Evolutionary conservation across 768 basidiomycete species (phyloP).

Genomic region (Myochromella boudieri): DNA sequence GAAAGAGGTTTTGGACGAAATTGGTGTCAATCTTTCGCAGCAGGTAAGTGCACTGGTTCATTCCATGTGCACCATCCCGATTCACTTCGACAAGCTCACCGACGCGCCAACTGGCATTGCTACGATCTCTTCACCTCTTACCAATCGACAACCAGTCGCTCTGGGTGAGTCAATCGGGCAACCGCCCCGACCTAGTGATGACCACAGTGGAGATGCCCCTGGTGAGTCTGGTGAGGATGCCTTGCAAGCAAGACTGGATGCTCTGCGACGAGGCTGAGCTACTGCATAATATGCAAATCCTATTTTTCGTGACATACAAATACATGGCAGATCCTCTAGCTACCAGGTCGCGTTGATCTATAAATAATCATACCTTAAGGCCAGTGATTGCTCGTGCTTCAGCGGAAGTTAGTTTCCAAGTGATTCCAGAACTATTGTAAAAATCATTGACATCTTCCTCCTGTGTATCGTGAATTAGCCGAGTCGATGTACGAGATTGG

Average conservation of each 20-base stretch:
- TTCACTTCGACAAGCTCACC: slow-evolving; percentile 54
- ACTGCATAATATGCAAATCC: background rate
- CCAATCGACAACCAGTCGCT: slow-evolving; percentile 78
- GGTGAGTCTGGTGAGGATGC: slow-evolving; percentile 77
- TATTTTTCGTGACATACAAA: background rate
- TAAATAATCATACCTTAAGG: slow-evolving; percentile 44
- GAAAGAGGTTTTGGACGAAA: slow-evolving; percentile 95
- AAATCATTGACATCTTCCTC: slow-evolving; percentile 96
- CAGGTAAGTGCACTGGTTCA: slow-evolving; percentile 44
- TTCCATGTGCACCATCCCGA: slow-evolving; percentile 9
- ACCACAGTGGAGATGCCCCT: slow-evolving; percentile 34
- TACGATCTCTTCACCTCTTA: slow-evolving; percentile 54
- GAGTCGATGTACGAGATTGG: background rate
- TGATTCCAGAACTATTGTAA: slow-evolving; percentile 89
- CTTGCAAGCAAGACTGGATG: slow-evolving; percentile 90
- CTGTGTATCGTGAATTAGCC: slow-evolving; percentile 36
- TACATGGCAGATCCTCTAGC: background rate
- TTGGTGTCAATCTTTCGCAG: slow-evolving; percentile 89
- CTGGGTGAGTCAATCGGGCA: slow-evolving; percentile 65
- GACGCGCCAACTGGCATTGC: slow-evolving; percentile 81
- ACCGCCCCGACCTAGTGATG: slow-evolving; percentile 23
- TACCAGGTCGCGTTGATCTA: background rate
- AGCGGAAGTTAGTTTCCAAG: slow-evolving; percentile 77
- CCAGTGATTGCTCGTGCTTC: slow-evolving; percentile 73
- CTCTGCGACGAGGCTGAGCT: slow-evolving; percentile 68